Evolutionary conservation across 768 basidiomycete species (phyloP).

Genomic region (Lentinula sp.): DNA sequence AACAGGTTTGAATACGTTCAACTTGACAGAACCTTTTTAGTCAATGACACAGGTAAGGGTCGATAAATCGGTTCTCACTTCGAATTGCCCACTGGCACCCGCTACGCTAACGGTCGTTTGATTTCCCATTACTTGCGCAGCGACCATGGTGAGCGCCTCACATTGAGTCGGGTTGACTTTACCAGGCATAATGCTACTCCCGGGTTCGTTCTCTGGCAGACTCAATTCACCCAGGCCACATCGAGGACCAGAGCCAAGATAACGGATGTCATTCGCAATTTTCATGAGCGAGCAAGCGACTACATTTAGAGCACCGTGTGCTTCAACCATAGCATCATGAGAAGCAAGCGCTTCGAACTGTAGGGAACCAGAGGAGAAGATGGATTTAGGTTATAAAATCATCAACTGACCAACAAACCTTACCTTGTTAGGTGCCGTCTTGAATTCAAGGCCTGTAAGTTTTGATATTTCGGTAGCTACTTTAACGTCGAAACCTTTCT

Average conservation of each 20-base stretch:
- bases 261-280: slow-evolving; percentile 98
- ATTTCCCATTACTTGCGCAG: slow-evolving; percentile 98
- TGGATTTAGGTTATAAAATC: background rate
- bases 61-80: slow-evolving; percentile 44
- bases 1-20: slow-evolving; percentile 99
- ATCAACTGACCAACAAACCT: slow-evolving; percentile 4
- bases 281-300: slow-evolving; percentile 98
- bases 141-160: slow-evolving; percentile 98
- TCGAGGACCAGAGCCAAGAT: slow-evolving; percentile 94
- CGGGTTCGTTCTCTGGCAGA: slow-evolving; percentile 97
- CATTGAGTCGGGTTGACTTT: slow-evolving; percentile 99
- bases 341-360: slow-evolving; percentile 96
- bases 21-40: slow-evolving; percentile 30
- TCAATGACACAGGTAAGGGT: slow-evolving; percentile 2
- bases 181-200: slow-evolving; percentile 99
- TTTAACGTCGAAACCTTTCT: slow-evolving; percentile 92
- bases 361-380: background rate
- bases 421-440: slow-evolving; percentile 98
- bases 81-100: slow-evolving; percentile 94
- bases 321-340: slow-evolving; percentile 98
- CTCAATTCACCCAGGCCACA: slow-evolving; percentile 95
- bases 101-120: slow-evolving; percentile 90
- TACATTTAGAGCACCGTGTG: slow-evolving; percentile 94
- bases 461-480: slow-evolving; percentile 89
- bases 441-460: slow-evolving; percentile 84